These are phyloP conservation scores for Scheffersomyces ergatensis DNA, from an alignment of 805 yeast species.

Conservation along the genomic window DNA sequence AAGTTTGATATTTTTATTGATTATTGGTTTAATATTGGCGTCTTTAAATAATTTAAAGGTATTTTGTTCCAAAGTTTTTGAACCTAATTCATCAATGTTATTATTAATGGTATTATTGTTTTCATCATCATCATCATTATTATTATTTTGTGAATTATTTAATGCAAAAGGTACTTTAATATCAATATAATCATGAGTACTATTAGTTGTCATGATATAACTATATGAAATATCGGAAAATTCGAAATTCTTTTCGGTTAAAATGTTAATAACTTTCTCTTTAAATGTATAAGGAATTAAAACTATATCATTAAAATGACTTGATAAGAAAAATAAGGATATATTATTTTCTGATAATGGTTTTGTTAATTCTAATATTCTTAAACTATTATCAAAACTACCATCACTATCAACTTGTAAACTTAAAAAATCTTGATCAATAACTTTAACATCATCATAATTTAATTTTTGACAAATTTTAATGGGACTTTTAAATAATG, in stretches of 20 bases:
- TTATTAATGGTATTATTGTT: not conserved
- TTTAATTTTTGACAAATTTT: conserved; percentile 24
- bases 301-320: conserved; percentile 63
- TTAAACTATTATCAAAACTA: conserved; percentile 44
- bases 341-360: conserved; percentile 59
- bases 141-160: not conserved
- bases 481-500: conserved; percentile 40
- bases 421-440: conserved; percentile 46
- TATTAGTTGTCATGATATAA: conserved; percentile 25
- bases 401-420: conserved; percentile 64
- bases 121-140: not conserved
- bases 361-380: conserved; percentile 54
- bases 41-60: conserved; percentile 36
- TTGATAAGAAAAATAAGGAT: conserved; percentile 58
- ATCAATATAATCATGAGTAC: conserved; percentile 1
- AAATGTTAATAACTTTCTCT: conserved; percentile 42
- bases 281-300: conserved; percentile 50
- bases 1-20: conserved; percentile 38
- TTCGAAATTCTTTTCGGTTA: conserved; percentile 41
- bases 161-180: not conserved
- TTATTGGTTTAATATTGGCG: conserved; percentile 41
- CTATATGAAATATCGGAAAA: conserved; percentile 46
- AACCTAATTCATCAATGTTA: not conserved
- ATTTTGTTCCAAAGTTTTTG: conserved; percentile 21
- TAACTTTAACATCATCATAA: conserved; percentile 35